Conservation (phyloP, 2,329 filamentous ascomycete species). For the Pochonia chlamydosporia region DNA sequence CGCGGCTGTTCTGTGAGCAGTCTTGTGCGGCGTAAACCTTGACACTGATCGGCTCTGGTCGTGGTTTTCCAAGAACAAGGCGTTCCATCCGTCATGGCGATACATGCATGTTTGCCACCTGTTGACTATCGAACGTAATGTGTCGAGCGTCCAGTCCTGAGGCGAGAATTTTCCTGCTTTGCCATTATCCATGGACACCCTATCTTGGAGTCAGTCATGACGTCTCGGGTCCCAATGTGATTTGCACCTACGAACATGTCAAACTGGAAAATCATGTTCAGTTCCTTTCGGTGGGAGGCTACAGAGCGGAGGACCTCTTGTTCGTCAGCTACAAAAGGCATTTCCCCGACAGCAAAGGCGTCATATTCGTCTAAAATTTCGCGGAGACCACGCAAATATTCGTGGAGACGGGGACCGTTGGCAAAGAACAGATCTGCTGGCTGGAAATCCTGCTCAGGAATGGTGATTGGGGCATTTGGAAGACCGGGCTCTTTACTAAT, state of each 20-base stretch:
- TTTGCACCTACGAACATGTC: background rate
- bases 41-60: slow-evolving; percentile 37
- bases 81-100: slow-evolving; percentile 38
- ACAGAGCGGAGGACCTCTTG: slow-evolving; percentile 41
- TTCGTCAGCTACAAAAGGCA: slow-evolving; percentile 27
- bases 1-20: slow-evolving; percentile 28
- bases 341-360: slow-evolving; percentile 43
- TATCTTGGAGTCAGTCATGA: background rate
- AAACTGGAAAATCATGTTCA: slow-evolving; percentile 19
- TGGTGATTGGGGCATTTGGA: slow-evolving; percentile 36
- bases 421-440: slow-evolving; percentile 37
- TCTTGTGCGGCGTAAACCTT: slow-evolving; percentile 8
- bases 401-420: slow-evolving; percentile 50
- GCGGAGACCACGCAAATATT: slow-evolving; percentile 11
- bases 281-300: slow-evolving; percentile 31
- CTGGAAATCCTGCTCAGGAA: slow-evolving; percentile 27
- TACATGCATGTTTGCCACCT: slow-evolving; percentile 33
- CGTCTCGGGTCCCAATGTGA: background rate
- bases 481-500: slow-evolving; percentile 43
- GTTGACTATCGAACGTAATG: slow-evolving; percentile 27
- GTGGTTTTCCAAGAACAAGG: slow-evolving; percentile 50
- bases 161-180: slow-evolving; percentile 18
- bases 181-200: background rate
- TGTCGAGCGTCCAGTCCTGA: slow-evolving; percentile 24
- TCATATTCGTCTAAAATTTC: slow-evolving; percentile 40